phyloP scores from a whole-genome alignment of 352 stramenopile genomes.

The Globisporangium ultimum region DNA sequence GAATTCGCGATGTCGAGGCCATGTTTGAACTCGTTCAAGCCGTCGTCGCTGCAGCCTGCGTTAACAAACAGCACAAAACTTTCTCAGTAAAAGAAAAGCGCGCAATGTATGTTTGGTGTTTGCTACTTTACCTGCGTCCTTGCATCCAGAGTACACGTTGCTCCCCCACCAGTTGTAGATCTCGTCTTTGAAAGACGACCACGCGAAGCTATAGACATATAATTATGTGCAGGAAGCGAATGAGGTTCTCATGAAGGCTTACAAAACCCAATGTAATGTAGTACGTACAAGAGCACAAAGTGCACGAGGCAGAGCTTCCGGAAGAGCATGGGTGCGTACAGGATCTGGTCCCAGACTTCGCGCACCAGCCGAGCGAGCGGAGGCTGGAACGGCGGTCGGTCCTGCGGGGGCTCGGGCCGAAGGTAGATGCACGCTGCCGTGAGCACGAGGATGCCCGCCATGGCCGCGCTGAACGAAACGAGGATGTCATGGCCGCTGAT shows the following conservation, averaged over 20 bases:
- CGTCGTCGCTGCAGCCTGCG: slow-evolving; percentile 33
- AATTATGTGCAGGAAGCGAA: too few relatives aligned
- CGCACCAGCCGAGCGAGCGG: slow-evolving; percentile 48
- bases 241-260: neutral
- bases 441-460: slow-evolving; percentile 46
- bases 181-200: slow-evolving; percentile 69
- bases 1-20: slow-evolving; percentile 60
- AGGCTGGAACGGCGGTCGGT: slow-evolving; percentile 46
- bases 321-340: slow-evolving; percentile 60
- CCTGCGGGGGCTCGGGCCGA: slow-evolving; percentile 58
- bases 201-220: slow-evolving; percentile 44
- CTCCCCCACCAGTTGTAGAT: slow-evolving; percentile 73
- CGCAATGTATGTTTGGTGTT: neutral
- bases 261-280: neutral
- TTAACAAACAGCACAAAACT: neutral
- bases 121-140: slow-evolving; percentile 23
- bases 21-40: slow-evolving; percentile 37
- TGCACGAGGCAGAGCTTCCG: slow-evolving; percentile 67
- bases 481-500: slow-evolving; percentile 67
- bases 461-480: slow-evolving; percentile 52
- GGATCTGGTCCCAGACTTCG: slow-evolving; percentile 59
- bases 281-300: slow-evolving; percentile 58
- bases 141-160: slow-evolving; percentile 71
- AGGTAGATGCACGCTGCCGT: slow-evolving; percentile 53
- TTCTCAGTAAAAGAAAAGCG: slow-evolving; percentile 1